phyloP scores from a whole-genome alignment of 2,329 filamentous ascomycete species.

The Thelonectria rubi region DNA sequence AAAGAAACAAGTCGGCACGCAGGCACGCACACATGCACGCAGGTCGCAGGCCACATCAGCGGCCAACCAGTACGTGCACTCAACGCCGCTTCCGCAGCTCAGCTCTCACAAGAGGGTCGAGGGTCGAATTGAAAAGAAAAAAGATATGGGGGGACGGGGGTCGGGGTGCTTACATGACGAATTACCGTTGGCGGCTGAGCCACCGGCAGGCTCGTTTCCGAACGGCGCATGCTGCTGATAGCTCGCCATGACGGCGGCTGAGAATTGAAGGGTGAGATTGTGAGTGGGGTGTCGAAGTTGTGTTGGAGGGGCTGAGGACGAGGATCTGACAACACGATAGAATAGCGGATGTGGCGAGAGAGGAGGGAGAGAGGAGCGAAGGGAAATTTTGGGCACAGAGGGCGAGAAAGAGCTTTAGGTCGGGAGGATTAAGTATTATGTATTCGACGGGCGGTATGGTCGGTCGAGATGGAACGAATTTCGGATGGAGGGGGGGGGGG shows the following conservation, averaged over 20 bases:
- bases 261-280: slow-evolving; percentile 10
- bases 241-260: slow-evolving; percentile 39
- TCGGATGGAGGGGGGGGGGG: neutral
- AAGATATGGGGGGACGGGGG: slow-evolving; percentile 27
- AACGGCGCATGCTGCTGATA: slow-evolving; percentile 43
- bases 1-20: slow-evolving; percentile 30
- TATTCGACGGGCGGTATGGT: slow-evolving; percentile 5
- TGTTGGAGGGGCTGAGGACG: slow-evolving; percentile 17
- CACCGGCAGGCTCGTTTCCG: slow-evolving; percentile 36
- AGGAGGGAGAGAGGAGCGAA: neutral
- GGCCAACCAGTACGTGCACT: slow-evolving; percentile 20
- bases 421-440: slow-evolving; percentile 16
- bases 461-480: neutral
- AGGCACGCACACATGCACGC: slow-evolving; percentile 5
- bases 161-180: slow-evolving; percentile 35
- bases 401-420: neutral
- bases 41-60: slow-evolving; percentile 8
- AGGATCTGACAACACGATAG: slow-evolving; percentile 11
- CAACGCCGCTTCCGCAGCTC: slow-evolving; percentile 36
- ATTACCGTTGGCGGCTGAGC: slow-evolving; percentile 35
- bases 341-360: slow-evolving; percentile 2
- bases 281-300: slow-evolving; percentile 18
- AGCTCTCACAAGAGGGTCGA: slow-evolving; percentile 36
- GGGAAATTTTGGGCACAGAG: neutral
- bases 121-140: slow-evolving; percentile 12